These are phyloP conservation scores for Glebionis coronaria DNA, from an alignment of 129 eudicot species.

Conservation along the genomic window DNA sequence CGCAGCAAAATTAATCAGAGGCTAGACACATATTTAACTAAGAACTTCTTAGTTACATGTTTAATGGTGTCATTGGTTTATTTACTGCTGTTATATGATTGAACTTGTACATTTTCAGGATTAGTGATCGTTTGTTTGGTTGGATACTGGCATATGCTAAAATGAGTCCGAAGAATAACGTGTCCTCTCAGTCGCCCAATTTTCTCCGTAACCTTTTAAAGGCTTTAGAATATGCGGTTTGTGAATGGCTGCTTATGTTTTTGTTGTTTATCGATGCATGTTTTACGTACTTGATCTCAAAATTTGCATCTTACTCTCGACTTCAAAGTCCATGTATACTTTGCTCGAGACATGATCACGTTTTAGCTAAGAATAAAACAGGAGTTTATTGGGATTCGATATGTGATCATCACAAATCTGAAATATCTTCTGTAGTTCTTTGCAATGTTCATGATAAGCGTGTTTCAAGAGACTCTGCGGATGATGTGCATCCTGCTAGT, in stretches of 20 bases:
- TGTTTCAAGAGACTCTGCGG: constrained; percentile 28
- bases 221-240: constrained; percentile 62
- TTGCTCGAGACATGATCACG: constrained; percentile 87
- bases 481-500: constrained; percentile 27
- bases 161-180: constrained; percentile 30
- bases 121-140: constrained; percentile 8
- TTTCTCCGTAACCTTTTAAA: constrained; percentile 29
- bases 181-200: constrained; percentile 21
- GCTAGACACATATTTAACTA: too few species aligned
- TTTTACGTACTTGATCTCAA: constrained; percentile 62
- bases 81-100: neutral
- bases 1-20: too few species aligned
- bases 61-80: constrained; percentile 2
- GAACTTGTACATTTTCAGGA: neutral
- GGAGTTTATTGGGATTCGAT: constrained; percentile 73
- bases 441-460: constrained; percentile 60
- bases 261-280: constrained; percentile 66
- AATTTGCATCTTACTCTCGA: constrained; percentile 63
- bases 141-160: constrained; percentile 7
- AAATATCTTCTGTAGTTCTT: constrained; percentile 63
- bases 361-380: constrained; percentile 53
- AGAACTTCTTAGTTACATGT: constrained; percentile 1
- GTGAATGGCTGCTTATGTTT: constrained; percentile 81
- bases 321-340: constrained; percentile 75
- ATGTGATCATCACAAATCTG: constrained; percentile 65